phyloP scores from a whole-genome alignment of 129 eudicot genomes.

The Glebionis coronaria region DNA sequence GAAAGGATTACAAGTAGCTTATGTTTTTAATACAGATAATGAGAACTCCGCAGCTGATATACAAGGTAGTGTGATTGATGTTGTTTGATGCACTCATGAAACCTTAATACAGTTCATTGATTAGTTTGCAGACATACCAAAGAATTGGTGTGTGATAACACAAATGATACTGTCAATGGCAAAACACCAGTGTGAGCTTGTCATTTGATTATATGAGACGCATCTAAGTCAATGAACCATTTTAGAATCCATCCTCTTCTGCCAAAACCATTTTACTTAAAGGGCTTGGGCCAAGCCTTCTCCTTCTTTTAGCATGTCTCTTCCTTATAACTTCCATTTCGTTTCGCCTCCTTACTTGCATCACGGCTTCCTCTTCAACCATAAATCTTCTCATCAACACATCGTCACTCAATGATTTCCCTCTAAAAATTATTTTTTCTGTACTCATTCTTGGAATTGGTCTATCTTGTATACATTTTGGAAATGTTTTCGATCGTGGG shows the following conservation, averaged over 20 bases:
- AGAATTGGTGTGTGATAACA: too few species aligned
- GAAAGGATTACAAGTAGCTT: too few species aligned
- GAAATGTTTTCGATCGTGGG: conserved; percentile 67
- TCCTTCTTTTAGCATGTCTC: conserved; percentile 78
- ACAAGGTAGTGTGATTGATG: too few species aligned
- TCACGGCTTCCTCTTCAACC: conserved; percentile 90
- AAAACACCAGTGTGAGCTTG: too few species aligned
- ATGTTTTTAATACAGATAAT: too few species aligned
- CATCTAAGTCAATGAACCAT: too few species aligned
- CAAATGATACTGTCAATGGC: too few species aligned
- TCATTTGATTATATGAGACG: too few species aligned
- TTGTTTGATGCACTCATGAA: too few species aligned
- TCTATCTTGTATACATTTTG: conserved; percentile 37
- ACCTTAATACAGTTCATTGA: too few species aligned
- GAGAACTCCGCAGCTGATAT: too few species aligned
- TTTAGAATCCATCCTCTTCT: conserved; percentile 39
- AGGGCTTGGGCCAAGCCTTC: conserved; percentile 90
- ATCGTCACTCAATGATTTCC: conserved; percentile 84
- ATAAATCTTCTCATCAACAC: conserved; percentile 93
- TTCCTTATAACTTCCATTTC: conserved; percentile 88
- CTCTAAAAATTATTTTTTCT: conserved; percentile 73
- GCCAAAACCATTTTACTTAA: conserved; percentile 85
- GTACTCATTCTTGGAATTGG: conserved; percentile 58
- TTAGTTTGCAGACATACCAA: too few species aligned
- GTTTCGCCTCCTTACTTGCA: conserved; percentile 84